These are phyloP conservation scores for Stromatinia cepivora DNA, from an alignment of 2,329 filamentous ascomycete genomes.

Conservation along the genomic window DNA sequence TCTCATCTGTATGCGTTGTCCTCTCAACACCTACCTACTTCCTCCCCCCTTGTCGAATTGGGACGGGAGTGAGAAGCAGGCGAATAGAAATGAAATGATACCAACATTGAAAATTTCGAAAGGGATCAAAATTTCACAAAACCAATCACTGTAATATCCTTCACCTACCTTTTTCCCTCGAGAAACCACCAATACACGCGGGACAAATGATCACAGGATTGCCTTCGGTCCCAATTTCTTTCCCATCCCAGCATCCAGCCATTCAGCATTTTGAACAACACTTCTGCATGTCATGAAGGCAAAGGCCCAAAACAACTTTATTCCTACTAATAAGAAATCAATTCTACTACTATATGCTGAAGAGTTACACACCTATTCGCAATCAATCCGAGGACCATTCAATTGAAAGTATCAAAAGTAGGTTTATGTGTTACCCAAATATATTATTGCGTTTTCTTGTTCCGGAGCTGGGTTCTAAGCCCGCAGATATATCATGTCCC, in stretches of 20 bases:
- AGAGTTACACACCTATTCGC: background rate
- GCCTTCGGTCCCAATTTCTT: conserved; percentile 18
- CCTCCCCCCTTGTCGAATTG: conserved; percentile 8
- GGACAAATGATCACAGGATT: conserved; percentile 21
- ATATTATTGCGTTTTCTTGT: conserved; percentile 10
- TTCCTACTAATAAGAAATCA: background rate
- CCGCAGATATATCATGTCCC: conserved; percentile 16
- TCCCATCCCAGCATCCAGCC: background rate
- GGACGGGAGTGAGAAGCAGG: conserved; percentile 8
- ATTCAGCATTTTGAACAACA: background rate
- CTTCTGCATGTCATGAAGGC: background rate
- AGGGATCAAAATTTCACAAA: background rate
- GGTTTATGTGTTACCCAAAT: background rate
- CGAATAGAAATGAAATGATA: conserved; percentile 16
- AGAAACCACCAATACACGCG: background rate
- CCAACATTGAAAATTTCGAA: conserved; percentile 10
- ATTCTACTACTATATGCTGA: background rate
- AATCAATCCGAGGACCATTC: background rate
- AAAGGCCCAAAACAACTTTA: background rate
- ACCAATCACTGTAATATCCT: background rate
- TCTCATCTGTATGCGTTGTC: conserved; percentile 23
- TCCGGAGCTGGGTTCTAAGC: conserved; percentile 10
- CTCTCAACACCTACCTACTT: background rate
- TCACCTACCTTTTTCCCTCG: background rate
- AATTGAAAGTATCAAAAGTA: background rate